Base-by-base conservation (phyloP, 108 stramenopile species). In the Nitzschia putrida region DNA sequence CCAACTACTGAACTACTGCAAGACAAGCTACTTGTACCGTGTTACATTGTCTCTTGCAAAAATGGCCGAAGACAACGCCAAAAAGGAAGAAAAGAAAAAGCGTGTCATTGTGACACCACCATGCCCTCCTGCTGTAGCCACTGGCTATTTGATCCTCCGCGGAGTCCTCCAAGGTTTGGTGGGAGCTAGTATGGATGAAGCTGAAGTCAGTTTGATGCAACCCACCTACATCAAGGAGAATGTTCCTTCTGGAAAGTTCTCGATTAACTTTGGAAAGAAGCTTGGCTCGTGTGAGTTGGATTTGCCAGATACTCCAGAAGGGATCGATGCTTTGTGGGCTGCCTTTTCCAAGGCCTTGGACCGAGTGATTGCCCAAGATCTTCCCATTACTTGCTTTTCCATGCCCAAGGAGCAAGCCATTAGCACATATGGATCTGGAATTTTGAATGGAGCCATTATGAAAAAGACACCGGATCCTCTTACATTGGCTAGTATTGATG, bases 201-300 rank as follows among this genome's bases (percentile, higher is more conserved):
- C 74, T 0, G 22, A 63, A 63, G 58, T 83, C 64, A 74, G 67
- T 66, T 54, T 73, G 24, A 70, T 92, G 57, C 91, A 92, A 67
- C 83, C 88, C 56, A 89, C 91, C 0, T 92, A 75, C 44, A 74
- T 87, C 55, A 92, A 89, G 60, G 91, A 92, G 41, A 55, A 83
- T 23, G 71, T 63, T 50, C 75, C 79, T 11, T 73, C 83, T 24
- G 90, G 86, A 49, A 88, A 88, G 72, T 79, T 91, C n/a, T 77
- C 76, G n/a, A 40, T 77, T 21, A 64, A 77, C 50, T 47, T 90
- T 18, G 89, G 89, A 5, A 88, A 85, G 50, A 84, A 84, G 54
- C 68, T 71, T 18, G 89, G 89, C 0, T 55, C 63, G 7, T 81
- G 74, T 39, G 43, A 61, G 14, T 57, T 85, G 56, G 68, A 55